Conservation (phyloP, 202 grass and related monocot species). For the Schoenoplectus triqueter region DNA sequence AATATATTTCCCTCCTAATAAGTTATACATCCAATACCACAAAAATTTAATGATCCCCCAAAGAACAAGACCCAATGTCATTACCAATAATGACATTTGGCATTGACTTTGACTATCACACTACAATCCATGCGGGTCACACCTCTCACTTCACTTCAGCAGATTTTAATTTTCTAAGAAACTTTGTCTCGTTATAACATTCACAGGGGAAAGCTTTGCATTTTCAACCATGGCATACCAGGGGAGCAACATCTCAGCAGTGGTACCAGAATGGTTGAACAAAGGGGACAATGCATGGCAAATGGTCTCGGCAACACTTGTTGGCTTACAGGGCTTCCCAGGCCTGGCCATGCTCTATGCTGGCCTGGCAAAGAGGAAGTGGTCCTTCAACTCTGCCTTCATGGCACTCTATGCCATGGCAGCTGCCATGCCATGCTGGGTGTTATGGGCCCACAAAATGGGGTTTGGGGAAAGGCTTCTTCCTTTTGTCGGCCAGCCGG, state of each 20-base stretch:
- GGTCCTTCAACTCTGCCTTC: slow-evolving; percentile 77
- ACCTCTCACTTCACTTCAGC: neutral
- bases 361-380: slow-evolving; percentile 74
- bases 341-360: slow-evolving; percentile 73
- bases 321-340: slow-evolving; percentile 63
- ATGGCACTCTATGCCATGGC: slow-evolving; percentile 75
- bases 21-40: neutral
- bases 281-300: slow-evolving; percentile 80
- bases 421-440: slow-evolving; percentile 69
- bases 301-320: slow-evolving; percentile 59
- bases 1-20: neutral
- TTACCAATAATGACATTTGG: slow-evolving; percentile 5
- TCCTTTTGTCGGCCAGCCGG: slow-evolving; percentile 60
- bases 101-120: slow-evolving; percentile 19
- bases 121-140: neutral
- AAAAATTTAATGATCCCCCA: slow-evolving; percentile 8
- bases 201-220: neutral
- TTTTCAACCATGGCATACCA: slow-evolving; percentile 5
- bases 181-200: neutral
- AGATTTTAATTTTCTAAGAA: neutral
- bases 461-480: slow-evolving; percentile 64
- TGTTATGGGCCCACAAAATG: slow-evolving; percentile 67
- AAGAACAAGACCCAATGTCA: slow-evolving; percentile 22
- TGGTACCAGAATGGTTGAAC: slow-evolving; percentile 57
- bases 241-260: slow-evolving; percentile 12